phyloP scores from a whole-genome alignment of 176 grass and related monocot species.

The Raddia guianensis region DNA sequence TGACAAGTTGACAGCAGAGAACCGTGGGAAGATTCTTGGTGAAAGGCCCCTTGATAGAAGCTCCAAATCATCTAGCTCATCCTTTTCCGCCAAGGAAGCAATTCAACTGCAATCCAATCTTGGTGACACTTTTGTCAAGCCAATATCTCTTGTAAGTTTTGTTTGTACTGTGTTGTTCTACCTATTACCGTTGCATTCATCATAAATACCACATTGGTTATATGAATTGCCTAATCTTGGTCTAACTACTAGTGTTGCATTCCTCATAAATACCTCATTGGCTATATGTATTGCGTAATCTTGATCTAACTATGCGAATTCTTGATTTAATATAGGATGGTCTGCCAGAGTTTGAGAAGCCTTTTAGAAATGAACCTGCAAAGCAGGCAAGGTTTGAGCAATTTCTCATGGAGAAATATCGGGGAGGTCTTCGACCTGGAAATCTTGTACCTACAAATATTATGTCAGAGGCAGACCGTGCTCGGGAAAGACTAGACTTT shows the following conservation, averaged over 20 bases:
- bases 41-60: conserved; percentile 88
- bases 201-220: conserved; percentile 3
- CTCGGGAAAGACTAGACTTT: conserved; percentile 90
- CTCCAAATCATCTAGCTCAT: conserved; percentile 48
- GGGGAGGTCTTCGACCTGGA: conserved; percentile 75
- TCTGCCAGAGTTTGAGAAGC: conserved; percentile 60
- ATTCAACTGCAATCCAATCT: conserved; percentile 79
- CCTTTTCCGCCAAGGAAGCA: conserved; percentile 58
- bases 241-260: background rate
- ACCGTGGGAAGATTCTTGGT: conserved; percentile 89
- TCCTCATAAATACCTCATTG: conserved; percentile 3
- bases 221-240: conserved; percentile 25
- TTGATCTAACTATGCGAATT: conserved; percentile 37
- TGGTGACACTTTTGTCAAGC: conserved; percentile 73
- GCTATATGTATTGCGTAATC: conserved; percentile 22
- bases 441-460: conserved; percentile 39
- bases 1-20: conserved; percentile 78
- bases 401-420: conserved; percentile 88
- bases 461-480: conserved; percentile 83
- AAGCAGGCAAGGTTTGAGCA: conserved; percentile 92
- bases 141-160: conserved; percentile 72
- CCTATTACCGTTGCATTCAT: conserved; percentile 1
- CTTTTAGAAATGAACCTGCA: conserved; percentile 80
- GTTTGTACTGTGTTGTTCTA: background rate
- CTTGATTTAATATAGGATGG: conserved; percentile 58